Evolutionary conservation across 257 asterid species (phyloP), one percentile per base, ranked within the genome.

Genomic region (Nicotiana noctiflora): DNA sequence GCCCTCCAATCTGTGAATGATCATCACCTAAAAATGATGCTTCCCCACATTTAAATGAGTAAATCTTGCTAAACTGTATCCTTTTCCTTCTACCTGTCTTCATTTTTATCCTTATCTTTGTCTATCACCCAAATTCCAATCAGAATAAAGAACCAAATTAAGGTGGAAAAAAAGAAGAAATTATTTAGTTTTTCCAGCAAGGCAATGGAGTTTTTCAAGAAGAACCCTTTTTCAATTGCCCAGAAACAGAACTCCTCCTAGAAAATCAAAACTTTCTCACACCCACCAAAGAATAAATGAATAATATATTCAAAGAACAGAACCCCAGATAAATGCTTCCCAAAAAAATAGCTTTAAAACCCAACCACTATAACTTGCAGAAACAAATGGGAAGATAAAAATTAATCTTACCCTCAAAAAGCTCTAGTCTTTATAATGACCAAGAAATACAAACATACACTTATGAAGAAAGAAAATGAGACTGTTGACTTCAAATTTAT

Each of bases 1-100:
- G 94, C 3, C 97, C 92, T 7, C 98, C 98, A 83, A 94, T 93
- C 68, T 89, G 92, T 4, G 95, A 86, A 81, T 90, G 95, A 72
- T 89, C 97, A 2, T 86, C 93, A 77, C 84, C 82, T 37, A 44
- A 46, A 46, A 84, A 83, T 27, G 82, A 81, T 27, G 72, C 88
- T 87, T 74, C 88, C 2, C 96, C 92, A 81, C 97, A 86, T 75
- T 79, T 87, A 83, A 94, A 94, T 53, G 98, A 76, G 88, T 90
- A 91, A 90, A 93, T 88, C 91, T 90, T 89, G 93, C 96, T 90
- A 78, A 94, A 82, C 79, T 91, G 91, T 40, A 94, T 64, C 89
- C 84, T 90, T 88, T 82, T 90, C 66, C 74, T 91, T 31, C 83
- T 86, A 18, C 94, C 89, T 23, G 49, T 87, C 84, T 64, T 86